Base-by-base conservation (phyloP, 768 basidiomycete genomes). In the Lactarius tabidus region DNA sequence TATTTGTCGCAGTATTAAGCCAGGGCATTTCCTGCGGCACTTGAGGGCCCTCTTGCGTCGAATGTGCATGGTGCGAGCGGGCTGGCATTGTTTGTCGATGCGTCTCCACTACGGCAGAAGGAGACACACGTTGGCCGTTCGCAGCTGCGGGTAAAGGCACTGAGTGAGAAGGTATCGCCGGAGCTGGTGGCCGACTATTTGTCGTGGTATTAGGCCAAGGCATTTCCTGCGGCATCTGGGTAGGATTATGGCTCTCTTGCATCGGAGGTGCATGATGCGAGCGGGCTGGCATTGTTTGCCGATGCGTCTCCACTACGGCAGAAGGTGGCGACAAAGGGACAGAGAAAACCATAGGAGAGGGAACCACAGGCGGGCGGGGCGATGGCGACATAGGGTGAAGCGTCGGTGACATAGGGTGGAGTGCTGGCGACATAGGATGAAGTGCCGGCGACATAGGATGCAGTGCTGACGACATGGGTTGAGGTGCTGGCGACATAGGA, bases 261-360 rank as follows among this genome's bases (percentile, higher is more conserved):
- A 28, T 45, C 29, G 65, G 45, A 36, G 31, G 26, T 52, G 15
- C 64, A 8, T 57, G 45, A 1, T 38, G 29, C 33, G 23, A 31
- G 14, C 55, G 55, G n/a, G 64, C 35, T 5, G 55, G 29, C 14
- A 39, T 6, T 39, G 52, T 6, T 3, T 51, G 39, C 14, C 33
- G 64, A 28, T 57, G 64, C 36, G 56, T 33, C 6, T 68, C 59
- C 31, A 31, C 26, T 17, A 12, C 48, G 38, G 60, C 29, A 18
- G 60, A 15, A 33, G 65, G 38, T 8, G 67, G 17, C 12, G 60
- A 33, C 56, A 60, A 54, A 18, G 67, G 20, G n/a, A 51, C 2
- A 17, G 55, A 20, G 28, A 66, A 57, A 45, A 65, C 41, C 35
- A 66, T 1, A 35, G 67, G 64, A 23, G 64, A 66, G 2, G 67